These are phyloP conservation scores for Blastosporella zonata DNA, from an alignment of 1,284 basidiomycete genomes.

Conservation along the genomic window DNA sequence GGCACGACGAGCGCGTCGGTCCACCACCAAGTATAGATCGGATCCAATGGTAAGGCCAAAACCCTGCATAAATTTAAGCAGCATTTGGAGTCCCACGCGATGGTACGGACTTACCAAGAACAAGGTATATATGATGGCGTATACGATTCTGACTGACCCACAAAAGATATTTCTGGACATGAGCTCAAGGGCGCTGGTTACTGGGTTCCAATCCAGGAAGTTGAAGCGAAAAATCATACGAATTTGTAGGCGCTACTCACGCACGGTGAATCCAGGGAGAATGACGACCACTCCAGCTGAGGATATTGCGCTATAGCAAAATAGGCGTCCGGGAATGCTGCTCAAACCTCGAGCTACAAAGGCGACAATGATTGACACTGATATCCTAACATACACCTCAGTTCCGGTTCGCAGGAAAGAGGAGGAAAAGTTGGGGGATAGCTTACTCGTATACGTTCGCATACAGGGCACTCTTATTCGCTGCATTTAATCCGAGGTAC, in stretches of 20 bases:
- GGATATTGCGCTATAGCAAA: slow-evolving; percentile 83
- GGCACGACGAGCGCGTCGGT: slow-evolving; percentile 57
- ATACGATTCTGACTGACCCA: slow-evolving; percentile 85
- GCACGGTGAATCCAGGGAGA: slow-evolving; percentile 75
- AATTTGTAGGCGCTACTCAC: slow-evolving; percentile 39
- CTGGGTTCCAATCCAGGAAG: slow-evolving; percentile 27
- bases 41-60: slow-evolving; percentile 86
- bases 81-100: neutral
- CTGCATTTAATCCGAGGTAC: slow-evolving; percentile 74
- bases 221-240: slow-evolving; percentile 2
- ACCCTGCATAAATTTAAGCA: slow-evolving; percentile 46
- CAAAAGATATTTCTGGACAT: slow-evolving; percentile 82
- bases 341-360: slow-evolving; percentile 76
- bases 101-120: slow-evolving; percentile 57
- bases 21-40: slow-evolving; percentile 78
- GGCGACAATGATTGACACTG: slow-evolving; percentile 77
- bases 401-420: neutral
- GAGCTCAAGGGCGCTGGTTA: slow-evolving; percentile 79
- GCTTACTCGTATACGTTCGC: slow-evolving; percentile 88
- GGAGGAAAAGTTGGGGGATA: neutral
- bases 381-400: slow-evolving; percentile 52
- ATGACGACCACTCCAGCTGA: slow-evolving; percentile 80
- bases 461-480: slow-evolving; percentile 79
- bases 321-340: slow-evolving; percentile 62
- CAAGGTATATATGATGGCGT: slow-evolving; percentile 84